Evolutionary conservation across 192 early-diverging fungal species (phyloP).

Genomic region (Entophlyctis luteolus): DNA sequence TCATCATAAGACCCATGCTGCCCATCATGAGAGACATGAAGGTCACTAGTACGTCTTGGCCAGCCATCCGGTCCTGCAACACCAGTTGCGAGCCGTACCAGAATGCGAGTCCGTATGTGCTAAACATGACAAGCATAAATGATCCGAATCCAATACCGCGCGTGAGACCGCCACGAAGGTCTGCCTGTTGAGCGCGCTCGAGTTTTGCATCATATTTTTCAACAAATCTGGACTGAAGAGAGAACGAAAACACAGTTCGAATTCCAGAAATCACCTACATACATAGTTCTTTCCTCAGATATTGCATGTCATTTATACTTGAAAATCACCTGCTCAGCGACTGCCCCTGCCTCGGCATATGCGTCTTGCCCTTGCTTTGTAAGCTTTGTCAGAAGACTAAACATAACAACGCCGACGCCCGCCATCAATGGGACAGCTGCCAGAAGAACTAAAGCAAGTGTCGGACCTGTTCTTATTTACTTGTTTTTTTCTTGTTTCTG

Average conservation of each 20-base stretch:
- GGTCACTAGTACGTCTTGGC: slow-evolving; percentile 45
- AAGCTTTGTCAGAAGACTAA: slow-evolving; percentile 74
- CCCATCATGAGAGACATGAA: slow-evolving; percentile 45
- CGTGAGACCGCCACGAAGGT: slow-evolving; percentile 54
- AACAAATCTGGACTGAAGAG: slow-evolving; percentile 65
- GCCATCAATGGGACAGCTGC: slow-evolving; percentile 20
- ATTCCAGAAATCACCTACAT: slow-evolving; percentile 77
- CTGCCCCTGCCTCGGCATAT: slow-evolving; percentile 78
- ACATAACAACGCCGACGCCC: slow-evolving; percentile 70
- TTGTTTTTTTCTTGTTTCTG: not conserved
- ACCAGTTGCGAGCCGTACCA: slow-evolving; percentile 74
- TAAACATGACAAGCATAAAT: slow-evolving; percentile 74
- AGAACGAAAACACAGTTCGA: slow-evolving; percentile 86
- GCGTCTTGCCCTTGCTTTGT: slow-evolving; percentile 37
- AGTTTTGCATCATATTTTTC: slow-evolving; percentile 62
- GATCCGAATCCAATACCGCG: slow-evolving; percentile 67
- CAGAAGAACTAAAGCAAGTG: slow-evolving; percentile 16
- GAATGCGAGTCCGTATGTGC: slow-evolving; percentile 75
- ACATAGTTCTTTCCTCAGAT: slow-evolving; percentile 35
- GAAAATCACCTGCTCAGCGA: slow-evolving; percentile 66
- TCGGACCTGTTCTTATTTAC: not conserved
- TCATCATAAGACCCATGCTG: slow-evolving; percentile 41
- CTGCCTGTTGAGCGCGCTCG: slow-evolving; percentile 58
- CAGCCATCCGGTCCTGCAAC: slow-evolving; percentile 39
- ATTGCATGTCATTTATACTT: not conserved